Percentiles rank a stretch among this genome's conserved stretches.
phyloP scores from a whole-genome alignment of 345 rosid genomes.

The Trapa incisa region DNA sequence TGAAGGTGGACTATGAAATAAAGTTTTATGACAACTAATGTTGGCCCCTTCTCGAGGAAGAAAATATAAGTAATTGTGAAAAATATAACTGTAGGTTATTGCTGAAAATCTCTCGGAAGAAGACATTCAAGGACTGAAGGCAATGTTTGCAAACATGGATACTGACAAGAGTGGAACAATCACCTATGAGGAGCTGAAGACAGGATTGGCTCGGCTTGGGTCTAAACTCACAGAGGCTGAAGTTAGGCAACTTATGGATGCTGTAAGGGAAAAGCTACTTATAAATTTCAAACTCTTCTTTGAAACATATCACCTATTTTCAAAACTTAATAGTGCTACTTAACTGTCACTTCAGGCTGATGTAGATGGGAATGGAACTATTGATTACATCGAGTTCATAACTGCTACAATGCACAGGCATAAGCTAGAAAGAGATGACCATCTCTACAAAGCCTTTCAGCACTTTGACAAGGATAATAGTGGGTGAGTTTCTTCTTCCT shows the following conservation, averaged over 20 bases:
- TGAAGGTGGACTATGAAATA: conserved; percentile 37
- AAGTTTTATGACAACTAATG: background rate
- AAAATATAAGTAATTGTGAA: background rate
- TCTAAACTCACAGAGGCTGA: conserved; percentile 69
- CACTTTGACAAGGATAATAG: conserved; percentile 78
- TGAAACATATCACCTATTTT: background rate
- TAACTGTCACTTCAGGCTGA: conserved; percentile 44
- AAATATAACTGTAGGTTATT: conserved; percentile 40
- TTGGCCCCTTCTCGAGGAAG: background rate
- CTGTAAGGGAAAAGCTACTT: conserved; percentile 31
- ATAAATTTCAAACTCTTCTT: no score
- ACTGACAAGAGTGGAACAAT: conserved; percentile 77
- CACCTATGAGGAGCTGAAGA: conserved; percentile 68
- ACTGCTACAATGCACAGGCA: conserved; percentile 87
- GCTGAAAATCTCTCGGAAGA: conserved; percentile 71
- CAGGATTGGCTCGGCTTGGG: conserved; percentile 65
- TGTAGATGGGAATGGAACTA: conserved; percentile 77
- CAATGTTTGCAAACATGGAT: conserved; percentile 68
- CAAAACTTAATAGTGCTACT: background rate
- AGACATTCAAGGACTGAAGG: conserved; percentile 67
- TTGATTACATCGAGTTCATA: conserved; percentile 76
- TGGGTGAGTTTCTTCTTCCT: conserved; percentile 36
- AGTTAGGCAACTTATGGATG: conserved; percentile 84
- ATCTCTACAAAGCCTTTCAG: conserved; percentile 68
- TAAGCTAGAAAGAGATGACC: conserved; percentile 66